Percentiles rank a stretch among this genome's conserved stretches.
Evolutionary conservation across 2,329 filamentous ascomycete species (phyloP).

Genomic region (Ceratocystiopsis minuta): DNA sequence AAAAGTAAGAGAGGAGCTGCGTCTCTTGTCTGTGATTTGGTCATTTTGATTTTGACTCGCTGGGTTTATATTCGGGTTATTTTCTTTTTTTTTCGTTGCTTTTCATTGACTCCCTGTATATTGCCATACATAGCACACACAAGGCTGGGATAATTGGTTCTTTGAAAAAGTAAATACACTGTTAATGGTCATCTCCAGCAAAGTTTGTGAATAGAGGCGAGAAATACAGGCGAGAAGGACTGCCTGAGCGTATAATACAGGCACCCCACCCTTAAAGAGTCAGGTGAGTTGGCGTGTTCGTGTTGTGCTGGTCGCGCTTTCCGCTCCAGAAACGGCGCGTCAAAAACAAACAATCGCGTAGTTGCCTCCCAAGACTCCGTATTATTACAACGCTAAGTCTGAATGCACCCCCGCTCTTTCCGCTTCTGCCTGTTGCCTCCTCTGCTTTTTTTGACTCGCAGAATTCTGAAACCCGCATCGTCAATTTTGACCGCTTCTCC

Average conservation of each 20-base stretch:
- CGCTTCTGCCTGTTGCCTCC: too few relatives aligned
- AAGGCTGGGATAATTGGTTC: too few relatives aligned
- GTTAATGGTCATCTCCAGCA: too few relatives aligned
- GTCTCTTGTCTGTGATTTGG: not conserved
- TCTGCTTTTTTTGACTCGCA: not conserved
- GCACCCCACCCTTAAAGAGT: conserved; percentile 3
- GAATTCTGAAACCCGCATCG: not conserved
- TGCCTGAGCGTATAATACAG: too few relatives aligned
- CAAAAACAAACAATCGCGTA: conserved; percentile 3
- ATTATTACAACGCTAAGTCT: too few relatives aligned
- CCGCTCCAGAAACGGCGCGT: conserved; percentile 6
- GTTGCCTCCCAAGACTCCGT: not conserved
- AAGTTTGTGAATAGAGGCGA: too few relatives aligned
- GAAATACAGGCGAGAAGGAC: too few relatives aligned
- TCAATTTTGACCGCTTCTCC: not conserved
- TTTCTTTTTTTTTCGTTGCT: not conserved
- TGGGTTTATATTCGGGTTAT: not conserved
- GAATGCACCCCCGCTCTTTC: too few relatives aligned
- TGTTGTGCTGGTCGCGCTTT: conserved; percentile 10
- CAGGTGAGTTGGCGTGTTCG: conserved; percentile 10
- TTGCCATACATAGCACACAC: too few relatives aligned
- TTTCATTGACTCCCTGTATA: too few relatives aligned
- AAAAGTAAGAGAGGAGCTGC: not conserved
- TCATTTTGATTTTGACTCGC: too few relatives aligned
- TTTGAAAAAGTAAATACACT: too few relatives aligned